Percentiles rank a stretch among this genome's conserved stretches.
Conservation (phyloP, 1,139 yeast species). For the Diutina catenulata region DNA sequence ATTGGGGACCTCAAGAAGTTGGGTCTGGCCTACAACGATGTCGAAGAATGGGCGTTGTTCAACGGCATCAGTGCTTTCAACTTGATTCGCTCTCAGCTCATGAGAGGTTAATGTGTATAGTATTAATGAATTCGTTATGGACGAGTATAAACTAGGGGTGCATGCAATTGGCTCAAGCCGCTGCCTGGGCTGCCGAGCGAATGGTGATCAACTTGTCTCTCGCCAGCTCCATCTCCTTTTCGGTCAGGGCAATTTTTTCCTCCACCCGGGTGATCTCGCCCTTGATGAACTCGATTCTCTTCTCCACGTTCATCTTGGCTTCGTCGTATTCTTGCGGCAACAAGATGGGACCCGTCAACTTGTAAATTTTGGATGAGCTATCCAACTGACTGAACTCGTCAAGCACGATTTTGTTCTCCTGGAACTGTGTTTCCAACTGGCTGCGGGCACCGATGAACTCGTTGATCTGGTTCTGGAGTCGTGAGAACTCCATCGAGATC, state of each 20-base stretch:
- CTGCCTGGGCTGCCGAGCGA: background rate
- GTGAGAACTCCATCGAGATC: constrained; percentile 27
- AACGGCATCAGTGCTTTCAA: constrained; percentile 57
- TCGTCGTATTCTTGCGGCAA: constrained; percentile 80
- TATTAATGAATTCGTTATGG: constrained; percentile 7
- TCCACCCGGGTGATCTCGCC: constrained; percentile 67
- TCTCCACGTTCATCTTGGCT: constrained; percentile 71
- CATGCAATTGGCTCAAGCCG: background rate
- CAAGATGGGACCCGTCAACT: constrained; percentile 84
- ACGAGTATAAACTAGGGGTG: background rate
- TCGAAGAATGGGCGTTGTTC: constrained; percentile 68
- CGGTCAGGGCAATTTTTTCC: constrained; percentile 39
- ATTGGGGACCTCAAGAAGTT: constrained; percentile 40
- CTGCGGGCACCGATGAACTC: constrained; percentile 53
- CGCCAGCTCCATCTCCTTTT: constrained; percentile 35
- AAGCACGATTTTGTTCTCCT: constrained; percentile 87
- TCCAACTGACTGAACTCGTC: constrained; percentile 59
- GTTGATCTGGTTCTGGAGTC: constrained; percentile 22
- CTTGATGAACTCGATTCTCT: constrained; percentile 78
- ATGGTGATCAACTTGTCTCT: constrained; percentile 32
- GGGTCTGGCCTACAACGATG: constrained; percentile 49
- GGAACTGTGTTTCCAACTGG: constrained; percentile 65
- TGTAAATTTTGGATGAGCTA: constrained; percentile 61
- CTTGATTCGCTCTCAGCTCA: constrained; percentile 55
- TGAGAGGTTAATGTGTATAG: constrained; percentile 34